Evolutionary conservation across 345 rosid species (phyloP), one percentile per base, ranked within the genome.

Genomic region (Hibiscus syriacus): DNA sequence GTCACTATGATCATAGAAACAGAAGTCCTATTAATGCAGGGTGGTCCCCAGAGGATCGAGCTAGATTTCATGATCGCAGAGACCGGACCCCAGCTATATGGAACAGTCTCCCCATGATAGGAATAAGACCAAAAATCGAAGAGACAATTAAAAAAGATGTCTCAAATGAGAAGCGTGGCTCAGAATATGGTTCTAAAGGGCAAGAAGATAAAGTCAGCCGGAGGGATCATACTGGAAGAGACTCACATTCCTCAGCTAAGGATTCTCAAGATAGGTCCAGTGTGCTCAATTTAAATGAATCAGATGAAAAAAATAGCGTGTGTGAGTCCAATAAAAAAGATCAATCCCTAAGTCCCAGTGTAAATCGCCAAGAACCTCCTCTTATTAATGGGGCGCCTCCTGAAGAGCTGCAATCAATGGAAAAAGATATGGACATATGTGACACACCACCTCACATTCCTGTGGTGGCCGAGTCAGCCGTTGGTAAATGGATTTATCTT

Each of bases 361-460:
- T 59, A 41, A 75, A 70, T 77, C 67, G 74, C 78, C 78, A 69
- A 72, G 86, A 80, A 62, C 75, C 84, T 68, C 76, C 26, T 63
- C 72, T 67, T 60, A 82, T 71, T 64, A 79, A 73, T 74, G 87
- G 57, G 66, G 79, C 73, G 58, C 82, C 83, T 76, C 80, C 78
- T 25, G 92, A 84, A 78, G 98, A 88, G 81, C 78, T 85, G 79
- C 82, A 74, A 19, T 95, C 99, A 30, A 95, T 95, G 99, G 99
- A 95, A 86, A 98, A 92, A 81, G 99, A 95, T 80, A 95, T 94
- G 99, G 99, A 94, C 78, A 94, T 94, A 68, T 85, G 95, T 72
- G 95, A 94, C 76, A 90, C 96, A 0, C 96, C 99, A 34, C 99
- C 99, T 65, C 96, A 92, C 84, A 83, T 59, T 68, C 84, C 95